Percentiles rank a stretch among this genome's conserved stretches.
These are phyloP conservation scores for Gnetum montanum DNA, from an alignment of 75 land plant species.

Conservation along the genomic window DNA sequence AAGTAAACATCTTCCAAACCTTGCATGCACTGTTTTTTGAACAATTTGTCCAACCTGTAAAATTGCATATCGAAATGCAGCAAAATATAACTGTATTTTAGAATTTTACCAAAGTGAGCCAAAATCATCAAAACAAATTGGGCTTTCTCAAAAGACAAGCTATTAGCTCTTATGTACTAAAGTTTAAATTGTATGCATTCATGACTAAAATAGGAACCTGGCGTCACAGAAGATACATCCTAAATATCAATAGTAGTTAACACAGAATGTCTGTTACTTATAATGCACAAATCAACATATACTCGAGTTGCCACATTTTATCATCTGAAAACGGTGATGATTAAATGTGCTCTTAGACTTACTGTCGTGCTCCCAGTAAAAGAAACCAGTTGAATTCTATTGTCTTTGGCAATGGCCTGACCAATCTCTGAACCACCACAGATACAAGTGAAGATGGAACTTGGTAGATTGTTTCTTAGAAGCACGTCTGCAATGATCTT, in stretches of 20 bases:
- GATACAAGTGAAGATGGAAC: conserved; percentile 79
- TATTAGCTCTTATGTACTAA: too few species aligned
- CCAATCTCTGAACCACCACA: conserved; percentile 98
- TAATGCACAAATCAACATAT: too few species aligned
- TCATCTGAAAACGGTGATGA: too few species aligned
- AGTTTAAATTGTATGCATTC: too few species aligned
- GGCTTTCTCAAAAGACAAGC: too few species aligned
- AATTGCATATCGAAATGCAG: background rate
- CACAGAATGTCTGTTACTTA: too few species aligned
- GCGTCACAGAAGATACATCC: too few species aligned
- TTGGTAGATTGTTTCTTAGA: conserved; percentile 72
- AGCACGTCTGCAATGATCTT: conserved; percentile 71
- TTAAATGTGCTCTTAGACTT: too few species aligned
- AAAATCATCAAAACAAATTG: too few species aligned
- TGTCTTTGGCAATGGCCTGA: conserved; percentile 74
- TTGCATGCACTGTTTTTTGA: conserved; percentile 57
- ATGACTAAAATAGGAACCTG: too few species aligned
- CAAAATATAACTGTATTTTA: conserved; percentile 1
- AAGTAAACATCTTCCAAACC: conserved; percentile 88
- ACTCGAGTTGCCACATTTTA: too few species aligned
- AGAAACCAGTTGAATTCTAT: conserved; percentile 74
- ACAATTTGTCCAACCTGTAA: conserved; percentile 84
- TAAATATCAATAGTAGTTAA: too few species aligned
- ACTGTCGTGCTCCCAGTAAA: conserved; percentile 98
- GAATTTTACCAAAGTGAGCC: background rate